Base-by-base conservation (phyloP, 768 basidiomycete species). In the Psilocybe tampanensis region DNA sequence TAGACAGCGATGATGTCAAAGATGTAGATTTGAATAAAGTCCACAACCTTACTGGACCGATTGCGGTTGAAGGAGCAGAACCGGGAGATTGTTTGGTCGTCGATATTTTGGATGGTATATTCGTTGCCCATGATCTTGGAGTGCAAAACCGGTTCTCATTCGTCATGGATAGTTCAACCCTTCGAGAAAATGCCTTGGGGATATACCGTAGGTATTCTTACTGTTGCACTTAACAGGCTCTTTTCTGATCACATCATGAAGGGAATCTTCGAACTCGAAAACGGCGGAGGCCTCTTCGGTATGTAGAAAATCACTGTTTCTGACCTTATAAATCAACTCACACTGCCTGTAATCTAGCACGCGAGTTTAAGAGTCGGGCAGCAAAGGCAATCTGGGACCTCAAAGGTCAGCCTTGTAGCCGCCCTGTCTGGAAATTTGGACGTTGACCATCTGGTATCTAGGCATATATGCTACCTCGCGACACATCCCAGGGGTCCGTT, bases 351-450 rank as follows among this genome's bases (percentile, higher is more conserved):
- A 24, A 29, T n/a, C 53, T 23, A 86, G 85, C 86, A 3, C 76
- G 74, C 17, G 86, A 90, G 67, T 89, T 89, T 70, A 73, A 88
- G 41, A 88, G 85, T 64, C 81, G 75, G 64, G 89, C 89, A 0
- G 81, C 83, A 52, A 92, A 92, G 66, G 88, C 90, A 4, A 88
- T 92, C 56, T 92, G 90, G 90, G 90, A 90, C 68, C 80, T 92
- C 59, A 76, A 89, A 59, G 86, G 86, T 81, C 62, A 52, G 63
- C 49, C n/a, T 33, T 47, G 9, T 9, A 29, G 9, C 29, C 9
- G 4, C 5, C 29, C 9, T 9, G 29, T 29, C 29, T 29, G 9
- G 29, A n/a, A n/a, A n/a, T n/a, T n/a, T n/a, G n/a, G n/a, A n/a
- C 52, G 2, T 15, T 17, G 50, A 23, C 15, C 36, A 18, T 33